A percentile compares a stretch with the other conserved stretches of the same genome.
phyloP scores from a whole-genome alignment of 2,329 filamentous ascomycete genomes.

The Colletotrichum phormii region DNA sequence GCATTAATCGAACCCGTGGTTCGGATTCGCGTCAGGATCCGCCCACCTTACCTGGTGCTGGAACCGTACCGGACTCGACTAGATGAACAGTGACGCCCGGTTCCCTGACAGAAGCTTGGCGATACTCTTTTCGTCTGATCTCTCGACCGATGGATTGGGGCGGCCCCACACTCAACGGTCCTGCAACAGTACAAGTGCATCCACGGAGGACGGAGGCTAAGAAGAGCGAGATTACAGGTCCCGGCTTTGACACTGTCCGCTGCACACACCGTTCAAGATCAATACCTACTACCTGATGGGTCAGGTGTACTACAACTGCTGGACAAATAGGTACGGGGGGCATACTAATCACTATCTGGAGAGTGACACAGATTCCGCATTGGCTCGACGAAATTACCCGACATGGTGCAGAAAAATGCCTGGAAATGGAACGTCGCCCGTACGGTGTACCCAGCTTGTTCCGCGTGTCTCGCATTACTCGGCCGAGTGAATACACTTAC shows the following conservation, averaged over 20 bases:
- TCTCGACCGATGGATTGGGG: conserved; percentile 12
- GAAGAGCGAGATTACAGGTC: conserved; percentile 24
- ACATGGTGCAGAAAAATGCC: neutral
- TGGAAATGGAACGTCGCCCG: neutral
- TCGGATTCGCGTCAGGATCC: conserved; percentile 13
- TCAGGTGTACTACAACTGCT: neutral
- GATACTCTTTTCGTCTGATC: conserved; percentile 27
- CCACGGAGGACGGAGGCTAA: neutral
- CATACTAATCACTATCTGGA: neutral
- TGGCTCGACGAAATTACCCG: neutral
- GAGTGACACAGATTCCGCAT: neutral
- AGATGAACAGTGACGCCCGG: conserved; percentile 18
- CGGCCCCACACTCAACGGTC: conserved; percentile 15
- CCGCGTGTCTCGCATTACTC: neutral
- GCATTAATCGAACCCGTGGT: conserved; percentile 11
- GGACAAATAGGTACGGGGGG: neutral
- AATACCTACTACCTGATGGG: neutral
- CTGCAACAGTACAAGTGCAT: conserved; percentile 2
- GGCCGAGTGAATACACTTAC: conserved; percentile 1
- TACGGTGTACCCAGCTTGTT: neutral
- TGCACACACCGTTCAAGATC: conserved; percentile 13
- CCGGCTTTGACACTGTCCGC: conserved; percentile 19
- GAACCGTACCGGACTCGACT: conserved; percentile 10
- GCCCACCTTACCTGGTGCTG: conserved; percentile 5
- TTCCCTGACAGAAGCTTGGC: conserved; percentile 30